Conservation (phyloP, 352 stramenopile species). For the Phytophthora pisi region DNA sequence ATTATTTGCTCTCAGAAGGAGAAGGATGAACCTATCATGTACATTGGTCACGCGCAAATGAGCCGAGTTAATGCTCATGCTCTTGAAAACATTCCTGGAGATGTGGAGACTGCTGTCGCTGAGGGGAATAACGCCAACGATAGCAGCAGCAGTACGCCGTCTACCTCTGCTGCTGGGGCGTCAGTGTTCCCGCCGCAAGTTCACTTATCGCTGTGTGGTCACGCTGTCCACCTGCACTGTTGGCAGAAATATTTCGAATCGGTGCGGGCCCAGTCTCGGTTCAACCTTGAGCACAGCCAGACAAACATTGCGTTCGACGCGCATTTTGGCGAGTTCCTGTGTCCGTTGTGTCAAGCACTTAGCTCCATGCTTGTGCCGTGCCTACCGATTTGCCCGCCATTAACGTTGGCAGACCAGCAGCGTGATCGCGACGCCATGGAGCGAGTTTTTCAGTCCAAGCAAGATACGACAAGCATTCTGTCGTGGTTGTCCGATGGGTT, state of each 20-base stretch:
- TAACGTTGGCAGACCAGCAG: conserved; percentile 65
- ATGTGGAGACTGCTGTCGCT: conserved; percentile 30
- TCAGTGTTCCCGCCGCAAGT: conserved; percentile 63
- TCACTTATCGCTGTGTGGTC: conserved; percentile 86
- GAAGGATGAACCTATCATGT: conserved; percentile 85
- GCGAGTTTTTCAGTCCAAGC: conserved; percentile 72
- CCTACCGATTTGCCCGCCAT: conserved; percentile 56
- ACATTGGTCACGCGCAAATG: conserved; percentile 82
- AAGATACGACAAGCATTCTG: conserved; percentile 70
- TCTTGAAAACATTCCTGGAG: conserved; percentile 47
- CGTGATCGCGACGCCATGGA: conserved; percentile 72
- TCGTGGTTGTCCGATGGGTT: conserved; percentile 65
- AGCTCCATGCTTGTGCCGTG: conserved; percentile 92
- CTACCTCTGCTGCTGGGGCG: conserved; percentile 11
- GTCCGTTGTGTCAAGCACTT: conserved; percentile 89
- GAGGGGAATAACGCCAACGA: conserved; percentile 20
- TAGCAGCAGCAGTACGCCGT: conserved; percentile 4
- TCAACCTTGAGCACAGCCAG: conserved; percentile 74
- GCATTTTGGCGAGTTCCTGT: conserved; percentile 88
- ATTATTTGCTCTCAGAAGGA: conserved; percentile 90
- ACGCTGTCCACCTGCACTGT: conserved; percentile 90
- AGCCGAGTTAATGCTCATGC: conserved; percentile 65
- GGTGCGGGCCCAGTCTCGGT: conserved; percentile 70
- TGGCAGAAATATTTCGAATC: conserved; percentile 91
- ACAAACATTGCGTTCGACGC: conserved; percentile 89